Evolutionary conservation across 2,329 filamentous ascomycete genomes (phyloP).

Genomic region (Chaetomium sp.): DNA sequence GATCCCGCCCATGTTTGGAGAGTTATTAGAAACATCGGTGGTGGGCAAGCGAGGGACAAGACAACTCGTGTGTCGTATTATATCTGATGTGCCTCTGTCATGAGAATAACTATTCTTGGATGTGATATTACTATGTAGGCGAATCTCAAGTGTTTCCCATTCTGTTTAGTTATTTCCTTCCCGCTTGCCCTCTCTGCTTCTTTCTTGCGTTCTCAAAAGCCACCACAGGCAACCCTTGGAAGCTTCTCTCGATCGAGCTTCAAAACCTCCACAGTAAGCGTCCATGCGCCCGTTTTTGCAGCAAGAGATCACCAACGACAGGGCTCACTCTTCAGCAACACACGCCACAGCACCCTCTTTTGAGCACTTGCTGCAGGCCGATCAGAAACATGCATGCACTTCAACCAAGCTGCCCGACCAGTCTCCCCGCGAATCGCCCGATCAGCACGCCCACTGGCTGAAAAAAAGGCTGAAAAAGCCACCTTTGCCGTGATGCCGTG

Average conservation of each 20-base stretch:
- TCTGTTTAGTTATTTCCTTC: not conserved
- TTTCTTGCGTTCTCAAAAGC: not conserved
- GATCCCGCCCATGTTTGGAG: not conserved
- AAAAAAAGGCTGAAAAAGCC: too few species aligned
- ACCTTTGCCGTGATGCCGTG: too few species aligned
- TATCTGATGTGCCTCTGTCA: too few species aligned
- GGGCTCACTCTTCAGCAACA: too few species aligned
- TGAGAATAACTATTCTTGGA: too few species aligned
- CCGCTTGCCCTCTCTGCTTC: not conserved
- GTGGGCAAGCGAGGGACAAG: not conserved
- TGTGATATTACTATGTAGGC: too few species aligned
- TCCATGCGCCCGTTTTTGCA: not conserved
- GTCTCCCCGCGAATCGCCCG: slow-evolving; percentile 12
- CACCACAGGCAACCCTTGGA: too few species aligned
- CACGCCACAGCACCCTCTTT: not conserved
- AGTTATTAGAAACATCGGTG: not conserved
- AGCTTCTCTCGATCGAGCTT: too few species aligned
- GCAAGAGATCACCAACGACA: not conserved
- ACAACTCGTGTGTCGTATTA: too few species aligned
- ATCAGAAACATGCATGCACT: slow-evolving; percentile 12
- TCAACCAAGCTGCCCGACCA: slow-evolving; percentile 7
- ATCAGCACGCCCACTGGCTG: slow-evolving; percentile 12
- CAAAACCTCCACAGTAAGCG: not conserved
- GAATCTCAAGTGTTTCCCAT: not conserved
- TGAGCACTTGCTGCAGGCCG: not conserved